phyloP scores from a whole-genome alignment of 352 stramenopile genomes.

The Plasmopara muralis region DNA sequence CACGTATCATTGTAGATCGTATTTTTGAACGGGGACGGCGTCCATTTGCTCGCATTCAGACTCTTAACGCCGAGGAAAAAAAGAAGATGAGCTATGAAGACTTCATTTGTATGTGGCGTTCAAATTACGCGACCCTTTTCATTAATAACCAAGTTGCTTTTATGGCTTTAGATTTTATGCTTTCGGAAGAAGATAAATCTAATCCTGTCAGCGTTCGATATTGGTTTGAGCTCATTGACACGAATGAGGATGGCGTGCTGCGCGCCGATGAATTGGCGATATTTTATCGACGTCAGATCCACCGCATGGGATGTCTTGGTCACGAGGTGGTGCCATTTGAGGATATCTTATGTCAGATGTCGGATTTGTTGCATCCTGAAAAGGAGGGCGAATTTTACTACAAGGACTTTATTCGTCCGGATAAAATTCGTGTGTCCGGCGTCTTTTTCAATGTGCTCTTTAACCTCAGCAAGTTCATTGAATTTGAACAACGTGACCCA shows the following conservation, averaged over 20 bases:
- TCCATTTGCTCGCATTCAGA: constrained; percentile 77
- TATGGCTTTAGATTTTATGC: constrained; percentile 91
- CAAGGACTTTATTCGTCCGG: constrained; percentile 70
- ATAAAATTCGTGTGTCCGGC: constrained; percentile 89
- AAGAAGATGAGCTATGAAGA: constrained; percentile 89
- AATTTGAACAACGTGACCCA: constrained; percentile 97
- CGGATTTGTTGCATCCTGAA: constrained; percentile 71
- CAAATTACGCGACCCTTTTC: no score
- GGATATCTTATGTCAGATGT: constrained; percentile 99
- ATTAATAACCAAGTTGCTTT: no score
- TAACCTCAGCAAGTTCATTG: constrained; percentile 99
- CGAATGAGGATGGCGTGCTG: constrained; percentile 96
- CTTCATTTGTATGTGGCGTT: constrained; percentile 70
- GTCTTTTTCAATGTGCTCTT: constrained; percentile 99
- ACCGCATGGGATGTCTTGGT: constrained; percentile 97
- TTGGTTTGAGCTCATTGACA: constrained; percentile 98
- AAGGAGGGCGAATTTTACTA: constrained; percentile 77
- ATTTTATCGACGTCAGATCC: constrained; percentile 92
- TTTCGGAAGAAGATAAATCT: constrained; percentile 98
- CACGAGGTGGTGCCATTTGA: constrained; percentile 98
- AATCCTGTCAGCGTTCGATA: constrained; percentile 95
- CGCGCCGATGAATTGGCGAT: constrained; percentile 94
- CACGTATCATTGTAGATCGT: constrained; percentile 81
- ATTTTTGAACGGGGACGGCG: constrained; percentile 80
- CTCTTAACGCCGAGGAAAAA: constrained; percentile 68